Conservation (phyloP, 495 filamentous ascomycete genomes). For the Astrocystis sublimbata region DNA sequence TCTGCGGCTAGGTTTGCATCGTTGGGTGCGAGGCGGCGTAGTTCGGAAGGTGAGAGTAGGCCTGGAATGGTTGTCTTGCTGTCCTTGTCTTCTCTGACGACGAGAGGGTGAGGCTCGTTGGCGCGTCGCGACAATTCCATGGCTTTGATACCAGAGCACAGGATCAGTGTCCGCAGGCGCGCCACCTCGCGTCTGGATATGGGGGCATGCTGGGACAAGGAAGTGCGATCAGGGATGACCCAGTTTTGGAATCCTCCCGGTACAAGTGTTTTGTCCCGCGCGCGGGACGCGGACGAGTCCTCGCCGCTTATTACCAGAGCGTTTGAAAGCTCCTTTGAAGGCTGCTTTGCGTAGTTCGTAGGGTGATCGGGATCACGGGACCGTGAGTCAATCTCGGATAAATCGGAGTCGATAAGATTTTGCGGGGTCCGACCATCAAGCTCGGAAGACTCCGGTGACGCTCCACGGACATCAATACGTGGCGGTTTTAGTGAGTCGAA, state of each 20-base stretch:
- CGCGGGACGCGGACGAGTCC: background rate
- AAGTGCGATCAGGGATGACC: slow-evolving; percentile 68
- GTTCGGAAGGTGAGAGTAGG: slow-evolving; percentile 36
- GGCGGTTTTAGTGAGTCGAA: slow-evolving; percentile 63
- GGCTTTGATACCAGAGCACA: slow-evolving; percentile 84
- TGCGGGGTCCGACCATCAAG: slow-evolving; percentile 25
- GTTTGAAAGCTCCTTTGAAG: slow-evolving; percentile 29
- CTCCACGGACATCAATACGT: slow-evolving; percentile 58
- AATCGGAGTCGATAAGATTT: slow-evolving; percentile 29
- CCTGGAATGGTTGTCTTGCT: no score
- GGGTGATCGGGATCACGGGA: background rate
- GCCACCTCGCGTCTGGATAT: slow-evolving; percentile 69
- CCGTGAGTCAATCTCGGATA: slow-evolving; percentile 41
- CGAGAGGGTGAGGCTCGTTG: slow-evolving; percentile 41
- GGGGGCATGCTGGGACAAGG: slow-evolving; percentile 39
- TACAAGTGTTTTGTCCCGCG: slow-evolving; percentile 27
- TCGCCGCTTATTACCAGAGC: slow-evolving; percentile 22
- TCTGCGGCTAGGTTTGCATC: slow-evolving; percentile 31
- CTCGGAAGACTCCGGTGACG: slow-evolving; percentile 47
- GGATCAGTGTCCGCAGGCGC: slow-evolving; percentile 68
- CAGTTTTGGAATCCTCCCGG: slow-evolving; percentile 60
- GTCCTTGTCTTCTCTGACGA: slow-evolving; percentile 15
- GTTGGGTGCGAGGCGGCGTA: slow-evolving; percentile 36
- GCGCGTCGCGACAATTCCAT: slow-evolving; percentile 71
- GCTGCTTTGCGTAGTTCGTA: slow-evolving; percentile 6